Evolutionary conservation across 176 grass and related monocot genomes (phyloP), one percentile per base, ranked within the genome.

Genomic region (Musa itinerans): DNA sequence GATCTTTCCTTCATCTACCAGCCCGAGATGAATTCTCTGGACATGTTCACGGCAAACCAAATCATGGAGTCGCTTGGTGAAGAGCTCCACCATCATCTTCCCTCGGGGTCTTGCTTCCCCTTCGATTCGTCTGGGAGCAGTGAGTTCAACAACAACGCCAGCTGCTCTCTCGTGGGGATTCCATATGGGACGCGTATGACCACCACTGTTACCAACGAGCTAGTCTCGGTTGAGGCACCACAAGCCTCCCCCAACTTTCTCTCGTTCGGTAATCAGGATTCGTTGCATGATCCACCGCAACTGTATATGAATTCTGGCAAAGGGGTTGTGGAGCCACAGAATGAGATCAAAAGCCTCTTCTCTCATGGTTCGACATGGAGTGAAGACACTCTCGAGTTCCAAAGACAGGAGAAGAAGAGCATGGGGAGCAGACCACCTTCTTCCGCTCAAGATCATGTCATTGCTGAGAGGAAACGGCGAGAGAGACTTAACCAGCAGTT

Each of bases 401-500:
- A 72, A 22, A 81, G 74, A 14, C 53, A 22, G 23, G 24, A 54
- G 72, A 56, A 21, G 23, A 27, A 13, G 23, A 6, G 24, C 9
- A n/a, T 9, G 11, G 50, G 23, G 23, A 26, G 53, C 11, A 52
- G 48, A 17, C 16, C 52, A 10, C 14, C 53, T 54, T 23, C 77
- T 55, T 15, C 86, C 73, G 90, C 86, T 67, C 88, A 91, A 72
- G 94, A 97, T 59, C 94, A 98, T 78, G 90, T 98, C 81, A 24
- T 98, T 8, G 94, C 94, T 14, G 94, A 98, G 78, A 83, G 94
- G 17, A 91, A 84, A 71, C 84, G 94, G 71, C 89, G 94, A 24
- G 94, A 98, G 82, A 90, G 92, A 83, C 85, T 98, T 76, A 98
- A 88, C 82, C 88, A 98, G 78, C 86, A 90, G 51, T 98, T 98